phyloP scores from a whole-genome alignment of 345 rosid species.

The Salix purpurea region DNA sequence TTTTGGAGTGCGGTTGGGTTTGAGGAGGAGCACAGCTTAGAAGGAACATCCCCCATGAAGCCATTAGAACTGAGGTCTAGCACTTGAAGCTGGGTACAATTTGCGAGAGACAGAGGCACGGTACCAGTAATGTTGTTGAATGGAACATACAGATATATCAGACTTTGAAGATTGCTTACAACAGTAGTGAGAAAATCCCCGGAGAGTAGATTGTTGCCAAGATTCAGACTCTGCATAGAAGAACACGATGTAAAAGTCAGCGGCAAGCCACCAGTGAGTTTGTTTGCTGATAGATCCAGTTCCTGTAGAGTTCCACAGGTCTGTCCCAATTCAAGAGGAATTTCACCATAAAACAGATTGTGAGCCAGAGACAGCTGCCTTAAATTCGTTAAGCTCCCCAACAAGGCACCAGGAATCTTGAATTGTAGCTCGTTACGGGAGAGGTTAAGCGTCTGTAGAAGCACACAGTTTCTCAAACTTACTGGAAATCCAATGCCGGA shows the following conservation, averaged over 20 bases:
- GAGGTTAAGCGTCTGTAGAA: constrained; percentile 53
- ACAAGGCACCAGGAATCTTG: constrained; percentile 53
- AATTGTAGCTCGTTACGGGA: constrained; percentile 56
- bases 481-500: constrained; percentile 52
- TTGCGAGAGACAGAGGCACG: constrained; percentile 58
- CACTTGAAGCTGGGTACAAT: constrained; percentile 58
- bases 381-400: constrained; percentile 51
- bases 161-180: constrained; percentile 51
- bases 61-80: constrained; percentile 79
- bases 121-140: constrained; percentile 75
- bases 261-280: constrained; percentile 62
- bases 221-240: constrained; percentile 54
- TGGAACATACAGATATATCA: constrained; percentile 52
- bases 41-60: constrained; percentile 60
- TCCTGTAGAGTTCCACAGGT: constrained; percentile 52
- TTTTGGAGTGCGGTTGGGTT: constrained; percentile 51
- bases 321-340: constrained; percentile 62
- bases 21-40: constrained; percentile 52
- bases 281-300: constrained; percentile 71
- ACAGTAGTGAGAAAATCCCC: constrained; percentile 69
- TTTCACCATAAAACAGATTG: constrained; percentile 55
- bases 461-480: constrained; percentile 45
- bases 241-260: constrained; percentile 42
- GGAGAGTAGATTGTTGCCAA: constrained; percentile 61
- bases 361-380: constrained; percentile 53